phyloP scores from a whole-genome alignment of 805 yeast genomes.

The Cyberlindnera veronae region DNA sequence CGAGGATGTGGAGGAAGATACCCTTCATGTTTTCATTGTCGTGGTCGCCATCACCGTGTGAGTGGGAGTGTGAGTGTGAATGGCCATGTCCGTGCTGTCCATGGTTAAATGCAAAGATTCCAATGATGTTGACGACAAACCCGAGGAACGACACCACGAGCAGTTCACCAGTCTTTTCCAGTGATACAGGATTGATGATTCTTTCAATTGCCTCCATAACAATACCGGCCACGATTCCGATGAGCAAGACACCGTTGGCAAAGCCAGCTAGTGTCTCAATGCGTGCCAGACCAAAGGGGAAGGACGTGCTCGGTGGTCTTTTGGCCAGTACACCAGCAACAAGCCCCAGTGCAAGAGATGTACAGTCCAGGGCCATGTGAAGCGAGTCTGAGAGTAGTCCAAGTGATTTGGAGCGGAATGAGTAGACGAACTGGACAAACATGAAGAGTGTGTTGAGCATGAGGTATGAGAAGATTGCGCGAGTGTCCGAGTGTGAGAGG shows the following conservation, averaged over 20 bases:
- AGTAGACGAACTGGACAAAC: constrained; percentile 89
- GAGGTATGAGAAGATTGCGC: constrained; percentile 84
- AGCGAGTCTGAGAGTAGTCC: constrained; percentile 90
- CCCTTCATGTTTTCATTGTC: constrained; percentile 86
- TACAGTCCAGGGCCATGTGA: constrained; percentile 95
- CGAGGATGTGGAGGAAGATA: constrained; percentile 86
- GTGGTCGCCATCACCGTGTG: constrained; percentile 28
- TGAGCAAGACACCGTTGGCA: constrained; percentile 82
- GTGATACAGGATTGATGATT: constrained; percentile 67
- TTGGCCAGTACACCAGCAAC: constrained; percentile 73
- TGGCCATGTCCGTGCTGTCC: constrained; percentile 52
- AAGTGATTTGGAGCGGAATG: constrained; percentile 87
- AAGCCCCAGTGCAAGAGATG: constrained; percentile 83
- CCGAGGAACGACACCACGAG: constrained; percentile 84
- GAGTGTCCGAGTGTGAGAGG: constrained; percentile 57
- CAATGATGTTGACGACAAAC: constrained; percentile 81
- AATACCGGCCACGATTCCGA: constrained; percentile 89
- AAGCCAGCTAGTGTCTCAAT: constrained; percentile 94
- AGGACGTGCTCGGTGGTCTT: constrained; percentile 59
- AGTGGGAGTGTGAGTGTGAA: constrained; percentile 3
- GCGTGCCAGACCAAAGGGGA: constrained; percentile 81
- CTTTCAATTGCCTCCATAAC: constrained; percentile 84
- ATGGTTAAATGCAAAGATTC: constrained; percentile 91
- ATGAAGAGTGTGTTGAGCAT: constrained; percentile 86
- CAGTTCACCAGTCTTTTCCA: constrained; percentile 80